Conservation (phyloP, 2,329 filamentous ascomycete species). For the Alternaria angustiovoidea region DNA sequence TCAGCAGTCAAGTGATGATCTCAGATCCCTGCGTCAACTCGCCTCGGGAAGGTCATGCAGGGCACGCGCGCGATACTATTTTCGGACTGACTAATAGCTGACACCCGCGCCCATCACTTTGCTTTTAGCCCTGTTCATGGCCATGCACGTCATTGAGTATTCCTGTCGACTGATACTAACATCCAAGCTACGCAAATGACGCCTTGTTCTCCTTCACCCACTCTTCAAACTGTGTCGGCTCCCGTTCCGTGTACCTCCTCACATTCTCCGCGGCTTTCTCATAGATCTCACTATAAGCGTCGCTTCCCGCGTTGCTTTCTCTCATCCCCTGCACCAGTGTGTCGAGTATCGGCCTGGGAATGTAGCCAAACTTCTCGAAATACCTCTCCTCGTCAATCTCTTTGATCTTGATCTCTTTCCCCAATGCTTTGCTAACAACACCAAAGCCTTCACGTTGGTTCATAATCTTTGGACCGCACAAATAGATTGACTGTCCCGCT, state of each 20-base stretch:
- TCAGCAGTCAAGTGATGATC: constrained; percentile 11
- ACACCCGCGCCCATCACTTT: not conserved
- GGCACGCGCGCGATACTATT: constrained; percentile 13
- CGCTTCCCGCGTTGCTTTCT: constrained; percentile 63
- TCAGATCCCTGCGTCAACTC: constrained; percentile 7
- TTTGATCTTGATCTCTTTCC: constrained; percentile 9
- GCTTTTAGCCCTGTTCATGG: not conserved
- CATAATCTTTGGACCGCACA: constrained; percentile 51
- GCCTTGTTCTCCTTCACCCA: constrained; percentile 13
- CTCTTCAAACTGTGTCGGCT: constrained; percentile 12
- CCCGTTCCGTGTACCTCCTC: constrained; percentile 12
- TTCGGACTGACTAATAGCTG: not conserved
- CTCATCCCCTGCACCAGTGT: constrained; percentile 49
- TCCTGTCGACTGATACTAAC: not conserved
- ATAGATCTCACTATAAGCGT: constrained; percentile 34
- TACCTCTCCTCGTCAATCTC: constrained; percentile 8
- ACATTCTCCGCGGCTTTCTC: constrained; percentile 27
- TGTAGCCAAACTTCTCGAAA: not conserved
- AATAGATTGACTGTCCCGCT: constrained; percentile 36
- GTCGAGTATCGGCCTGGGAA: constrained; percentile 9
- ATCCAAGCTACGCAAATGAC: not conserved
- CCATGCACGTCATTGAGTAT: not conserved
- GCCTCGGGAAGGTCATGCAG: constrained; percentile 10
- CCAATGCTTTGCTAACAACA: constrained; percentile 9
- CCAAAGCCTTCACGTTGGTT: constrained; percentile 19